These are phyloP conservation scores for Backusella westeae DNA, from an alignment of 192 early-diverging fungal genomes.

Conservation along the genomic window DNA sequence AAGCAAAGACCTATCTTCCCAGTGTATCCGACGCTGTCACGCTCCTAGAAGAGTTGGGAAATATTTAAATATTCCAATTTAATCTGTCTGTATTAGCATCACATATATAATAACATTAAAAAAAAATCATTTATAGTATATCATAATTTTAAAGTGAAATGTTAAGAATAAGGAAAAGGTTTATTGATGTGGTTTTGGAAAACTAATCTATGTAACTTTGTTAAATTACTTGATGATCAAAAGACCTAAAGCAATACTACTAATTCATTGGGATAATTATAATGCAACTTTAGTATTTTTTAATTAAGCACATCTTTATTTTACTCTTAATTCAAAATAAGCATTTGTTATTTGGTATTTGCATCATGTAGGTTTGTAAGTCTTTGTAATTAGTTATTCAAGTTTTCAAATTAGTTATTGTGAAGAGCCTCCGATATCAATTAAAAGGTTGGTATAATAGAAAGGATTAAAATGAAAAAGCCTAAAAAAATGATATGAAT, in stretches of 20 bases:
- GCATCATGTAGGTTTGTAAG: neutral
- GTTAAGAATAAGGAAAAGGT: too few relatives aligned
- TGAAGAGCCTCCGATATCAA: neutral
- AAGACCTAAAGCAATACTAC: too few relatives aligned
- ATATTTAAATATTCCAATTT: neutral
- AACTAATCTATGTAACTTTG: too few relatives aligned
- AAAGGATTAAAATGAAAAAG: neutral
- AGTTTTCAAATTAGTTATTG: neutral
- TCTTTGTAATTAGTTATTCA: neutral
- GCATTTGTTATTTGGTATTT: neutral
- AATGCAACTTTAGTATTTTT: too few relatives aligned
- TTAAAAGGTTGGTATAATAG: neutral
- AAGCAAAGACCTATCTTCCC: slow-evolving; percentile 77
- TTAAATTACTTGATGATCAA: too few relatives aligned
- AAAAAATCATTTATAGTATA: neutral
- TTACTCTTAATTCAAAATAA: neutral
- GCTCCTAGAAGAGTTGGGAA: neutral
- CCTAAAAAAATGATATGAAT: neutral
- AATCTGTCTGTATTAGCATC: neutral
- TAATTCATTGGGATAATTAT: too few relatives aligned
- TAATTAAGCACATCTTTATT: neutral
- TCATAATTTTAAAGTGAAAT: too few relatives aligned
- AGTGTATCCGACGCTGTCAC: neutral
- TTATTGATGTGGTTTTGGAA: too few relatives aligned
- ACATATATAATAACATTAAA: neutral